phyloP scores from a whole-genome alignment of 1,284 basidiomycete genomes.

The Phenoliferia sp. region DNA sequence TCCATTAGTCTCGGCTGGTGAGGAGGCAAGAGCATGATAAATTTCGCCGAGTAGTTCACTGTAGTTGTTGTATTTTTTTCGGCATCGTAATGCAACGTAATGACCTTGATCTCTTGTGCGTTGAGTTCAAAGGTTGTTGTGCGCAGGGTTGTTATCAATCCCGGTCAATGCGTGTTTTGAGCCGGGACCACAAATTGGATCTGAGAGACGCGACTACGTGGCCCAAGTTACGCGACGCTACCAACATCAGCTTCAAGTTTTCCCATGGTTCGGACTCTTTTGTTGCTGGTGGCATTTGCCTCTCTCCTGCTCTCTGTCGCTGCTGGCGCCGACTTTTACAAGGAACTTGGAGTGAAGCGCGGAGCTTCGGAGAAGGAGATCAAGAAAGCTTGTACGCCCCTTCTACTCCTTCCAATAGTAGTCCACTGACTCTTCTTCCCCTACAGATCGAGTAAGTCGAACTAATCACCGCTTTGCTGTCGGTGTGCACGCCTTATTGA shows the following conservation, averaged over 20 bases:
- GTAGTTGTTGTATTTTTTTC: too few species aligned
- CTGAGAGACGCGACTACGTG: too few species aligned
- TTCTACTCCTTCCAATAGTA: neutral
- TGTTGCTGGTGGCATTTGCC: neutral
- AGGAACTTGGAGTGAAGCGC: conserved; percentile 41
- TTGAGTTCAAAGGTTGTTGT: too few species aligned
- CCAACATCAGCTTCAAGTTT: too few species aligned
- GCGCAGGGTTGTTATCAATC: too few species aligned
- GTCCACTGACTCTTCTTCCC: neutral
- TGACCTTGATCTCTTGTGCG: too few species aligned
- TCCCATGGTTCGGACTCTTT: neutral
- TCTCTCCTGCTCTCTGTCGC: neutral
- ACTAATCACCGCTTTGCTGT: neutral
- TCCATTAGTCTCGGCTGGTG: conserved; percentile 1
- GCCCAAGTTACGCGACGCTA: too few species aligned
- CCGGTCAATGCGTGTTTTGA: too few species aligned
- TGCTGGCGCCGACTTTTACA: conserved; percentile 40
- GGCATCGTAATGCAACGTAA: too few species aligned
- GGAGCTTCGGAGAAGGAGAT: conserved; percentile 82
- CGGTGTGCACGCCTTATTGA: neutral
- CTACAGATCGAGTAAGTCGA: neutral
- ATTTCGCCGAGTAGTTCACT: too few species aligned
- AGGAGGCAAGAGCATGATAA: neutral
- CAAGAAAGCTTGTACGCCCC: conserved; percentile 55
- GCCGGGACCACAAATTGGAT: too few species aligned